Percentiles rank a stretch among this genome's conserved stretches.
Conservation (phyloP, 106 monocot species). For the Alisma plantagoaquatica region DNA sequence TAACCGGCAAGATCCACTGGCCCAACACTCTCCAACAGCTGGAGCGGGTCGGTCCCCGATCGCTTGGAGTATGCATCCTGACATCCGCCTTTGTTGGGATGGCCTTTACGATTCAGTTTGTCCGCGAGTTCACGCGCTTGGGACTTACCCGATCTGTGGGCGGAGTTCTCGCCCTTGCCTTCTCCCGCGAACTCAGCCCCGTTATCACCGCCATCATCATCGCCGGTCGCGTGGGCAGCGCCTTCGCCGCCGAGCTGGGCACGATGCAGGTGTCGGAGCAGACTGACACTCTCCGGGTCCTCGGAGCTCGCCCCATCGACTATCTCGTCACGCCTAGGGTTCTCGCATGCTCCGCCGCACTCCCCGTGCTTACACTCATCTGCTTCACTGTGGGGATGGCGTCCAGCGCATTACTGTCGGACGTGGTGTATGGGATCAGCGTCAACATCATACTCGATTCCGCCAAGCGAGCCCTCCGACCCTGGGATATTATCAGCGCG, state of each 20-base stretch:
- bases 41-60: constrained; percentile 51
- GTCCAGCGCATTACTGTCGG: constrained; percentile 50
- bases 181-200: constrained; percentile 46
- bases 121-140: constrained; percentile 71
- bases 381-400: constrained; percentile 62
- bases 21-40: constrained; percentile 64
- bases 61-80: constrained; percentile 57
- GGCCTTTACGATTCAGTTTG: constrained; percentile 75
- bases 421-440: constrained; percentile 54
- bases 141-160: constrained; percentile 73
- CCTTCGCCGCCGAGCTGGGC: no score
- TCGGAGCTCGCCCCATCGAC: constrained; percentile 49
- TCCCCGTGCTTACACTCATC: constrained; percentile 53
- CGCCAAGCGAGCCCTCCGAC: constrained; percentile 37
- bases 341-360: constrained; percentile 49
- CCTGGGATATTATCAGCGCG: constrained; percentile 59
- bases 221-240: constrained; percentile 57
- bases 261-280: no score
- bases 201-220: constrained; percentile 55
- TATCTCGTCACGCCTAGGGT: constrained; percentile 71
- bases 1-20: constrained; percentile 35
- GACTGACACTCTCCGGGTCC: constrained; percentile 63
- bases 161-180: constrained; percentile 66
- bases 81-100: no score
- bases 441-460: constrained; percentile 69